phyloP scores from a whole-genome alignment of 305 asterid species.

The Euphrasia arctica region DNA sequence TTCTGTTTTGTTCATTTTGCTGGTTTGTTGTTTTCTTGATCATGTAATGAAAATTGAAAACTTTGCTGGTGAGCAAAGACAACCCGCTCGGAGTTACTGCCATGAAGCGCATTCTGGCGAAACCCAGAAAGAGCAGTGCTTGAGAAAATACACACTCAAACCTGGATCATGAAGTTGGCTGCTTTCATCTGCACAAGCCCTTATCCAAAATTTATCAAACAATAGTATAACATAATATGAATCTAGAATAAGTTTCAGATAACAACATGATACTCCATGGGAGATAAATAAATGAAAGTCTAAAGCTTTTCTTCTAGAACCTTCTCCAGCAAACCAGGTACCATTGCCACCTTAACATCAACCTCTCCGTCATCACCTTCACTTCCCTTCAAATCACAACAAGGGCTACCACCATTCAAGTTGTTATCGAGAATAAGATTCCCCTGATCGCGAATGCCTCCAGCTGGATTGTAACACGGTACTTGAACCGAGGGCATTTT shows the following conservation, averaged over 20 bases:
- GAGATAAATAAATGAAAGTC: too few relatives aligned
- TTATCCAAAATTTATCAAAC: too few relatives aligned
- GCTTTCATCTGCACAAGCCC: too few relatives aligned
- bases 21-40: background rate
- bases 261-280: too few relatives aligned
- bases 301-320: constrained; percentile 31
- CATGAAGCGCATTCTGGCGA: constrained; percentile 28
- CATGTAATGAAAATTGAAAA: too few relatives aligned
- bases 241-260: too few relatives aligned
- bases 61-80: constrained; percentile 32
- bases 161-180: too few relatives aligned
- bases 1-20: too few relatives aligned
- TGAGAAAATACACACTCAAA: constrained; percentile 14
- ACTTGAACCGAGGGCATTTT: constrained; percentile 28
- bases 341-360: constrained; percentile 39
- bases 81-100: constrained; percentile 58
- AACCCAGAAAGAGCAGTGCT: constrained; percentile 17
- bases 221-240: too few relatives aligned
- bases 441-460: constrained; percentile 27
- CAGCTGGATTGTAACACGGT: constrained; percentile 27
- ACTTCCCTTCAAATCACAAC: constrained; percentile 25
- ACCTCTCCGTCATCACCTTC: constrained; percentile 11
- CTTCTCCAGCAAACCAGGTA: constrained; percentile 23
- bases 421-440: constrained; percentile 22
- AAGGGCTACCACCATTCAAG: constrained; percentile 23